phyloP scores from a whole-genome alignment of 225 moss, liverwort and hornwort genomes.

The Pleurozium schreberi region DNA sequence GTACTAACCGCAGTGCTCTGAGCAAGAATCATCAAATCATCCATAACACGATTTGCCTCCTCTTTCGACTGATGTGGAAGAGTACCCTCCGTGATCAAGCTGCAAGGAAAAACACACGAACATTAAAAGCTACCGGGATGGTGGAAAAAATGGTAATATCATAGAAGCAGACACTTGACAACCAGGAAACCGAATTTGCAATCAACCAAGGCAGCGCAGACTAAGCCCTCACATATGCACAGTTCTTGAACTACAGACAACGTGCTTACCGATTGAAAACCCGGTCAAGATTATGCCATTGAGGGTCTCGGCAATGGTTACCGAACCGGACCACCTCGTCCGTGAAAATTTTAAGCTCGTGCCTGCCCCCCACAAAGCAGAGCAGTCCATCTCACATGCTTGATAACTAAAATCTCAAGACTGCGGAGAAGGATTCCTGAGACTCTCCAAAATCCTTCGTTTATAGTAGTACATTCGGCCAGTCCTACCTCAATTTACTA shows the following conservation, averaged over 20 bases:
- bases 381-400: background rate
- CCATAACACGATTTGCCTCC: conserved; percentile 38
- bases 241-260: background rate
- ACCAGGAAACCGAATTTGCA: background rate
- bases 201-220: background rate
- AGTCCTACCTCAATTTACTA: background rate
- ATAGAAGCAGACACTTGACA: background rate
- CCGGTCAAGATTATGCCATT: conserved; percentile 57
- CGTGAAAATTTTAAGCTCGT: conserved; percentile 56
- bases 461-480: background rate
- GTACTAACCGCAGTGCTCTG: conserved; percentile 56
- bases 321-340: conserved; percentile 66
- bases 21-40: conserved; percentile 59
- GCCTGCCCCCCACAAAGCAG: conserved; percentile 19
- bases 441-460: background rate
- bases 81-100: conserved; percentile 36
- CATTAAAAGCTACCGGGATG: background rate
- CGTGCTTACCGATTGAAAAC: conserved; percentile 30
- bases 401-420: background rate
- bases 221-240: background rate
- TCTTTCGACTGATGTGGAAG: conserved; percentile 41
- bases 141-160: background rate
- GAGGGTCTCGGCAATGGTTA: conserved; percentile 58
- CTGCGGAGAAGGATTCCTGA: background rate
- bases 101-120: conserved; percentile 8